Percentiles rank a stretch among this genome's conserved stretches.
Conservation (phyloP, 202 grass and related monocot species). For the Bolboschoenoplectus hybrid region DNA sequence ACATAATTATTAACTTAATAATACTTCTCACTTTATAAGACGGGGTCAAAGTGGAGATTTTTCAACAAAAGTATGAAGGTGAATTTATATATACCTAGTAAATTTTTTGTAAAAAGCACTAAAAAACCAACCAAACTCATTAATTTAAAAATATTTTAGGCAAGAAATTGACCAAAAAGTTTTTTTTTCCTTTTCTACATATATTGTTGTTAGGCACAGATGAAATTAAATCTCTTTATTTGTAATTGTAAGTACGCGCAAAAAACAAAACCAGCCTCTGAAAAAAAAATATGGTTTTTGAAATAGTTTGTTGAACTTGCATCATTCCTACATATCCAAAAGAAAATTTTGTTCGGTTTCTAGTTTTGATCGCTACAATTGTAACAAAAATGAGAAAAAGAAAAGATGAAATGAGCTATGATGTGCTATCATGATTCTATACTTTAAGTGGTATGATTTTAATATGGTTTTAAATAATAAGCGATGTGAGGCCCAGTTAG, state of each 20-base stretch:
- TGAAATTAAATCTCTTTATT: background rate
- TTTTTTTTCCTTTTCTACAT: background rate
- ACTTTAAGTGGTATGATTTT: background rate
- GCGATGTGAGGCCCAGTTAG: slow-evolving; percentile 21
- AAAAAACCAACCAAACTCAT: too few species aligned
- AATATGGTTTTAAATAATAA: background rate
- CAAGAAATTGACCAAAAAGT: background rate
- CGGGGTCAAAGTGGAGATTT: too few species aligned
- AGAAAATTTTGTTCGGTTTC: background rate
- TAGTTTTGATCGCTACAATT: background rate
- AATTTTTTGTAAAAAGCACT: too few species aligned
- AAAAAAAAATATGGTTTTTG: background rate
- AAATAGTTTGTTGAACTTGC: background rate
- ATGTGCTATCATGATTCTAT: slow-evolving; percentile 32
- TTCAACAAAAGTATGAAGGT: too few species aligned
- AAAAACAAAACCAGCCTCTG: background rate
- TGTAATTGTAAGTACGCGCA: background rate
- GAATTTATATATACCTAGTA: too few species aligned
- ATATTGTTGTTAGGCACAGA: background rate
- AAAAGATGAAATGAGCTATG: background rate
- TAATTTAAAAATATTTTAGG: background rate
- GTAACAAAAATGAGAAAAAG: background rate
- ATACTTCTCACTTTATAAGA: too few species aligned
- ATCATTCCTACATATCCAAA: background rate
- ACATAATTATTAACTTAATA: too few species aligned